Percentiles rank a stretch among this genome's conserved stretches.
Conservation (phyloP, 78 protist species). For the Speleostelium caveatum region DNA sequence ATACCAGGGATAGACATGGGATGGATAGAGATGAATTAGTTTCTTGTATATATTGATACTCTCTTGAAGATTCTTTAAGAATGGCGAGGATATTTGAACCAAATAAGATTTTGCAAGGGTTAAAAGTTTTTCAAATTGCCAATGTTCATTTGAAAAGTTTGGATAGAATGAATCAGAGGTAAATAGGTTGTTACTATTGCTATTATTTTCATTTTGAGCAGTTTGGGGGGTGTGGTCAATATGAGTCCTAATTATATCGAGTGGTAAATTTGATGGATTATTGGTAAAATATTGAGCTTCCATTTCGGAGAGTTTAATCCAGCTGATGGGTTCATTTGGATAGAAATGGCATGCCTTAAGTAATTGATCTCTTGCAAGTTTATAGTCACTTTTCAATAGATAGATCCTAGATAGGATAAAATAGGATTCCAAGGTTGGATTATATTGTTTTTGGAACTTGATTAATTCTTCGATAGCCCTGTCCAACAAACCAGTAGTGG, state of each 20-base stretch:
- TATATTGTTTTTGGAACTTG: background rate
- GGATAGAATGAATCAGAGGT: background rate
- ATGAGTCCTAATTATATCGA: background rate
- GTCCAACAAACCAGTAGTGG: background rate
- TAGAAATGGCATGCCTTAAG: conserved; percentile 25
- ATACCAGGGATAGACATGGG: background rate
- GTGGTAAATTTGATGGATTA: background rate
- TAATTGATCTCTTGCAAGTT: conserved; percentile 21
- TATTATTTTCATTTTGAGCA: background rate
- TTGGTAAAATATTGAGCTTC: conserved; percentile 4
- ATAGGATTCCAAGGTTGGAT: background rate
- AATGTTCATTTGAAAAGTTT: background rate
- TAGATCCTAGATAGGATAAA: background rate
- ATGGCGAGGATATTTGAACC: background rate
- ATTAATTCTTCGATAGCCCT: background rate
- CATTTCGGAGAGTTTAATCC: conserved; percentile 21
- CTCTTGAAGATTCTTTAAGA: background rate
- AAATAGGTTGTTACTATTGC: background rate
- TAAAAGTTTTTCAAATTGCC: background rate
- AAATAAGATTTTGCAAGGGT: conserved; percentile 17
- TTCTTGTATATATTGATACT: background rate
- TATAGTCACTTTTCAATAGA: background rate
- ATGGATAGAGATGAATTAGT: conserved; percentile 15
- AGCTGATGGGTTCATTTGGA: conserved; percentile 10
- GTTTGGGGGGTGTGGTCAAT: background rate